phyloP scores from a whole-genome alignment of 345 rosid species.

The Gossypium longicalyx region DNA sequence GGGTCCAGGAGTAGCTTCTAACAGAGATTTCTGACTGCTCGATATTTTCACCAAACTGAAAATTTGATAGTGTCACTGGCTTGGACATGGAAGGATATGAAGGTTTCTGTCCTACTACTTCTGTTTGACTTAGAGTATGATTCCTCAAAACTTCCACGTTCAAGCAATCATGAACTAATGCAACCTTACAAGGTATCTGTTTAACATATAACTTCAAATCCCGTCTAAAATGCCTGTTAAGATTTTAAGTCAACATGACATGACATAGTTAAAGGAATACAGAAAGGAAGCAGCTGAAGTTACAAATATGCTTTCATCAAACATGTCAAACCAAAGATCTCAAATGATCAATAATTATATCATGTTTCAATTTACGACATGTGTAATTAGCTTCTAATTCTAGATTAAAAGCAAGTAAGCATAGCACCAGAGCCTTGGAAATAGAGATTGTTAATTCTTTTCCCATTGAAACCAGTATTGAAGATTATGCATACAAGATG shows the following conservation, averaged over 20 bases:
- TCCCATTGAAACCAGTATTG: background rate
- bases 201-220: slow-evolving; percentile 38
- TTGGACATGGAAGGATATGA: slow-evolving; percentile 34
- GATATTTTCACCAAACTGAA: background rate
- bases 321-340: background rate
- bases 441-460: background rate
- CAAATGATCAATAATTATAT: background rate
- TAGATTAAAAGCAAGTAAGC: background rate
- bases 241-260: background rate
- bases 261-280: background rate
- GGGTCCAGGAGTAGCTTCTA: background rate
- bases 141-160: slow-evolving; percentile 30
- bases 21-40: background rate
- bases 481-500: background rate
- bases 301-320: background rate
- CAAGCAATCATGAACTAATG: slow-evolving; percentile 39
- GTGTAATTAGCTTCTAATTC: background rate
- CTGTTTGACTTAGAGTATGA: slow-evolving; percentile 19
- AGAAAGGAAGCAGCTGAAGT: background rate
- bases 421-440: background rate
- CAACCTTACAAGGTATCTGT: slow-evolving; percentile 51
- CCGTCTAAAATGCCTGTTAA: slow-evolving; percentile 46
- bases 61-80: slow-evolving; percentile 27
- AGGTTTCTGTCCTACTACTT: slow-evolving; percentile 21
- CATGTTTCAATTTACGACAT: too few species aligned